Evolutionary conservation across 345 rosid genomes (phyloP).

Genomic region (Aquilaria yunnanensis): DNA sequence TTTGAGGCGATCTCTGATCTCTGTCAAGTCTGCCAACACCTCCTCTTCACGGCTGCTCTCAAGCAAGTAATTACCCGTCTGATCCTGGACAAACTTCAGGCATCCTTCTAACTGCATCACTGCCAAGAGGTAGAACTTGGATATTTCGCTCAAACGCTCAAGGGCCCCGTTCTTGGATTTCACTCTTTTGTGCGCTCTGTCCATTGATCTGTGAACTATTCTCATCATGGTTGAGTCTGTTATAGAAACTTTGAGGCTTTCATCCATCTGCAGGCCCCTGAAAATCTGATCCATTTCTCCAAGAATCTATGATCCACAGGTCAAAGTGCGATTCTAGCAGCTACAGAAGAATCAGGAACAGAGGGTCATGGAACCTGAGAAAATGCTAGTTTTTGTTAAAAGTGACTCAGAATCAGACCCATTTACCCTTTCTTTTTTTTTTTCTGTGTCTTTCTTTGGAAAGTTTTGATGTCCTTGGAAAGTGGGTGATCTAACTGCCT

Average conservation of each 20-base stretch:
- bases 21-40: constrained; percentile 51
- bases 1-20: constrained; percentile 63
- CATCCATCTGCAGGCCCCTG: constrained; percentile 26
- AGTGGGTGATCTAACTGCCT: constrained; percentile 23
- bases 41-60: constrained; percentile 56
- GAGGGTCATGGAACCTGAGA: too few relatives aligned
- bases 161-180: constrained; percentile 57
- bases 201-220: constrained; percentile 68
- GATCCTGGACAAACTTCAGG: constrained; percentile 63
- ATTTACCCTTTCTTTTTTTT: too few relatives aligned
- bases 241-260: constrained; percentile 31
- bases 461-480: constrained; percentile 7
- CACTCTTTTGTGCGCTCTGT: constrained; percentile 66
- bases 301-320: not conserved
- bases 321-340: not conserved
- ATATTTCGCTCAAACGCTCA: constrained; percentile 62
- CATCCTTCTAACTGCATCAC: constrained; percentile 78
- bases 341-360: not conserved
- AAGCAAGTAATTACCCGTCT: constrained; percentile 34
- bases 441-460: not conserved
- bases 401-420: too few relatives aligned
- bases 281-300: constrained; percentile 39
- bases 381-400: too few relatives aligned
- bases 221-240: constrained; percentile 86
- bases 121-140: constrained; percentile 75